Conservation (phyloP, 2,329 filamentous ascomycete genomes). For the Parasarocladium wereldwijsianum region DNA sequence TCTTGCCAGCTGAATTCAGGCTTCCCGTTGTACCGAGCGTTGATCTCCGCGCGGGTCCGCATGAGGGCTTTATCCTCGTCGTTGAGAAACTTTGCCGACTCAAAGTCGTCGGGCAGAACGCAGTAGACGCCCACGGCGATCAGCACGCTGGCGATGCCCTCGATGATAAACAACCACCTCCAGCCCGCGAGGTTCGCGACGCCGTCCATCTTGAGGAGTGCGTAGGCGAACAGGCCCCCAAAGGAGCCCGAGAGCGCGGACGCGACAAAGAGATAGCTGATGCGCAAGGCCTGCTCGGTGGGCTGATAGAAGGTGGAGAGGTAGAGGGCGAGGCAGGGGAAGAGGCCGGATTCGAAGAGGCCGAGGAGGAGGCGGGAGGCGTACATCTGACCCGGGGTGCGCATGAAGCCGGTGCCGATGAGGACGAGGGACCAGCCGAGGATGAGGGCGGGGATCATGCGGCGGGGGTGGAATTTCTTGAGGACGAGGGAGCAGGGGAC, state of each 20-base stretch:
- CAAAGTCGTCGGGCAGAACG: conserved; percentile 14
- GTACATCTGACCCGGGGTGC: conserved; percentile 10
- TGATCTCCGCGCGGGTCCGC: conserved; percentile 4
- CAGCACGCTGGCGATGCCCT: conserved; percentile 22
- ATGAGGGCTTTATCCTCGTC: conserved; percentile 10
- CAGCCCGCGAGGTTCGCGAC: conserved; percentile 19
- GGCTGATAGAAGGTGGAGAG: conserved; percentile 9
- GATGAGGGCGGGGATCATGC: conserved; percentile 6
- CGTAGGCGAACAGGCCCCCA: conserved; percentile 26
- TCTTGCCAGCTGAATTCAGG: conserved; percentile 9
- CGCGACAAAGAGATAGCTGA: conserved; percentile 18
- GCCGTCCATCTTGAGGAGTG: conserved; percentile 18
- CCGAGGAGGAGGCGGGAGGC: conserved; percentile 9
- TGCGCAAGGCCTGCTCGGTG: conserved; percentile 10
- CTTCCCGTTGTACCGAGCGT: conserved; percentile 7
- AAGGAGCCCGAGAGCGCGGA: conserved; percentile 25
- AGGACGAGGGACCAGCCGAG: conserved; percentile 3
- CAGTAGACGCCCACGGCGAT: conserved; percentile 15
- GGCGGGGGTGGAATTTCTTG: conserved; percentile 13
- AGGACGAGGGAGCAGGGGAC: conserved; percentile 15
- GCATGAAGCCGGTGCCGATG: conserved; percentile 8
- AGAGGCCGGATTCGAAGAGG: conserved; percentile 9
- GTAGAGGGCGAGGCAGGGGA: conserved; percentile 10
- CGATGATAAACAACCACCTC: conserved; percentile 24
- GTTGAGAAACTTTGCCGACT: conserved; percentile 12